Percentiles rank a stretch among this genome's conserved stretches.
Conservation (phyloP, 176 grass and related monocot genomes). For the Aegilops speltoides region DNA sequence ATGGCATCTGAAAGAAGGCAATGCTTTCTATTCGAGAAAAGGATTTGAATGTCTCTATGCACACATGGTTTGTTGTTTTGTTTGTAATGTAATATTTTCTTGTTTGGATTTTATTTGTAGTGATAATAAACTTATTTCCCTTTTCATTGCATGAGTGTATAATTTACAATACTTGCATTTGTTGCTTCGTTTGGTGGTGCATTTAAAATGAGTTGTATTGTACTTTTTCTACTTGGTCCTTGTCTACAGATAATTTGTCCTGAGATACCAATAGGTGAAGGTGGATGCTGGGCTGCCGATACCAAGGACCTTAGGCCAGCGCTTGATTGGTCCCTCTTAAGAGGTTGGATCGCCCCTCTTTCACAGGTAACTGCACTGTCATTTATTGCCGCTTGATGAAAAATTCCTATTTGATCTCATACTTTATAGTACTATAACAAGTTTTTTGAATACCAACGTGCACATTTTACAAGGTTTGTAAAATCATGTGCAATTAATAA, state of each 20-base stretch:
- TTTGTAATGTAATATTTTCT: not conserved
- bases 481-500: not conserved
- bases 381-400: not conserved
- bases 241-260: conserved; percentile 34
- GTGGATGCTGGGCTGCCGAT: conserved; percentile 24
- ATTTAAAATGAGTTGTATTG: not conserved
- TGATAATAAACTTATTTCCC: not conserved
- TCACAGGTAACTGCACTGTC: conserved; percentile 28
- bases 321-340: conserved; percentile 44
- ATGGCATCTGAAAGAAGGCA: not conserved
- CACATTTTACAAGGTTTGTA: not conserved
- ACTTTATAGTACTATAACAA: not conserved
- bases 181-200: not conserved
- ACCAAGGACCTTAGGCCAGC: conserved; percentile 40
- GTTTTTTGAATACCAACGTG: not conserved
- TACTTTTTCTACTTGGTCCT: conserved; percentile 10
- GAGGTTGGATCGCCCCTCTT: conserved; percentile 44
- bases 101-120: not conserved
- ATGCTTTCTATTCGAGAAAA: not conserved
- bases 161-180: not conserved
- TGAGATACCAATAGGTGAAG: conserved; percentile 40
- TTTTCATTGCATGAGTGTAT: not conserved
- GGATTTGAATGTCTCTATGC: not conserved
- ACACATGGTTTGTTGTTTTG: not conserved
- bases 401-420: not conserved